Evolutionary conservation across 2,329 filamentous ascomycete genomes (phyloP).

Genomic region (Sarocladium brachiariae): DNA sequence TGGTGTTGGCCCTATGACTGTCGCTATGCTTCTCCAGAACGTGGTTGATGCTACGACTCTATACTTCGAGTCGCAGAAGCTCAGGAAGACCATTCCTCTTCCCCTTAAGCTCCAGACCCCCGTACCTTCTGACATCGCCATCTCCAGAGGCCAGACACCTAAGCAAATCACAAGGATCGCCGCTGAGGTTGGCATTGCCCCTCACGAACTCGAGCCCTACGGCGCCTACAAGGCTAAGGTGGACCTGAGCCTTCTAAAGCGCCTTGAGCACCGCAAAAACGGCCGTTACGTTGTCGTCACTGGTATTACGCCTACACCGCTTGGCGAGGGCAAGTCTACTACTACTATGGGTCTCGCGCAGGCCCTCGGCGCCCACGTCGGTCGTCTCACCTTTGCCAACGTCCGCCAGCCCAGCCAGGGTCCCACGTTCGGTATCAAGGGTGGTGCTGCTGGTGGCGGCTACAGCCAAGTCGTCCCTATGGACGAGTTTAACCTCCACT

Average conservation of each 20-base stretch:
- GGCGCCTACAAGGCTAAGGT: conserved; percentile 96
- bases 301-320: conserved; percentile 91
- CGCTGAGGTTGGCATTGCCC: conserved; percentile 76
- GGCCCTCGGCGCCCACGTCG: conserved; percentile 82
- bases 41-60: conserved; percentile 78
- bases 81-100: conserved; percentile 73
- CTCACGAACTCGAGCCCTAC: conserved; percentile 89
- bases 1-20: conserved; percentile 97
- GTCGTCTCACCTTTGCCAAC: conserved; percentile 87
- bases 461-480: conserved; percentile 99
- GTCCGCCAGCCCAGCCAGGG: conserved; percentile 95
- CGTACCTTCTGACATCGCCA: conserved; percentile 91
- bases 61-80: conserved; percentile 78
- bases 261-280: conserved; percentile 79
- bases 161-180: conserved; percentile 84
- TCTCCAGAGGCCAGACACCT: conserved; percentile 84
- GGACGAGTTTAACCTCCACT: conserved; percentile 98
- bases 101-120: conserved; percentile 71
- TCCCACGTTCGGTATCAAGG: conserved; percentile 98
- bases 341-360: conserved; percentile 95
- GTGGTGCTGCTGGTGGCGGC: conserved; percentile 90
- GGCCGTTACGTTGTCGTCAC: conserved; percentile 90
- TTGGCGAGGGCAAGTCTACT: conserved; percentile 97
- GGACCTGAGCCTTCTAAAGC: conserved; percentile 71
- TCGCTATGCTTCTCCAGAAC: conserved; percentile 96